Conservation (phyloP, 371 early-diverging fungal genomes). For the Amoeboradix gromovi region DNA sequence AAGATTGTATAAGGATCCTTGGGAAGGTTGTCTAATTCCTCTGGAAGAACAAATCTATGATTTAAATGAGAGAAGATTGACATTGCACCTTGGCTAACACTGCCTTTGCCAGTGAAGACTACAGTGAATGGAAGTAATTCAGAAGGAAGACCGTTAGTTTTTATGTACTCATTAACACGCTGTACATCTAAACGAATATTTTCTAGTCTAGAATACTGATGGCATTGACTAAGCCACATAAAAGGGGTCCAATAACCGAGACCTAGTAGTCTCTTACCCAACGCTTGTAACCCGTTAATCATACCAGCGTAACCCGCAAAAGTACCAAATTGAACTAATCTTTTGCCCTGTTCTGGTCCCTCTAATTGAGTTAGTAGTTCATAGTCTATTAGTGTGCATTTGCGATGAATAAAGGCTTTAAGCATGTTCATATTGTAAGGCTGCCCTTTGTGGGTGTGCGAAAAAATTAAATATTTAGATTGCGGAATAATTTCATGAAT, state of each 20-base stretch:
- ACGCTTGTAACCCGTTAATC: constrained; percentile 65
- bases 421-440: constrained; percentile 69
- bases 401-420: constrained; percentile 36
- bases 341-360: constrained; percentile 17
- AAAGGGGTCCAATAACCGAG: constrained; percentile 75
- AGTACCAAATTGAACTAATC: constrained; percentile 65
- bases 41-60: constrained; percentile 56
- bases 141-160: constrained; percentile 50
- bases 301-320: constrained; percentile 91
- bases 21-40: constrained; percentile 41
- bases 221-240: constrained; percentile 57
- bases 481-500: constrained; percentile 35
- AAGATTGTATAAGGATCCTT: constrained; percentile 36
- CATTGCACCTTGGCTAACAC: constrained; percentile 69
- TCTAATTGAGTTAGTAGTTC: constrained; percentile 54
- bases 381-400: constrained; percentile 53
- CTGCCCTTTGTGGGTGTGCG: constrained; percentile 90
- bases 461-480: constrained; percentile 77
- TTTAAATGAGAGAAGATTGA: constrained; percentile 65
- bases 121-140: constrained; percentile 64
- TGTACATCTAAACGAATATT: constrained; percentile 42
- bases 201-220: constrained; percentile 44
- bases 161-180: constrained; percentile 42
- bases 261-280: constrained; percentile 64
- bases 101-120: constrained; percentile 75